Conservation (phyloP, 345 rosid genomes). For the Trapa bicornis region DNA sequence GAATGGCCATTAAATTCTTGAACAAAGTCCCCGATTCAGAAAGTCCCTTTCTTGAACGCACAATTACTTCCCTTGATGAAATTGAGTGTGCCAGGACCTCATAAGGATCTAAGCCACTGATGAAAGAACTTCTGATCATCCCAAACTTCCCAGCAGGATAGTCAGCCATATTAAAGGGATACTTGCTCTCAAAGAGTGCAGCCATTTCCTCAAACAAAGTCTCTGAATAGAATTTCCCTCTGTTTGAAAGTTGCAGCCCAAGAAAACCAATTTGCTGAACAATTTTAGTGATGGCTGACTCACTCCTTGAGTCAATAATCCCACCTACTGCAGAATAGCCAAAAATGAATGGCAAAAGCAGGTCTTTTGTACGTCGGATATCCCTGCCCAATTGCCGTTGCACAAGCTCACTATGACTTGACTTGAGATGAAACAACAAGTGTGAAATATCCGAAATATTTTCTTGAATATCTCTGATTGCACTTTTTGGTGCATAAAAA, state of each 20-base stretch:
- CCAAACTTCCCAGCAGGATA: constrained; percentile 72
- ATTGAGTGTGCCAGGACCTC: constrained; percentile 87
- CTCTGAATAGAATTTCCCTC: constrained; percentile 71
- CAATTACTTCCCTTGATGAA: constrained; percentile 70
- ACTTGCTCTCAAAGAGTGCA: constrained; percentile 39
- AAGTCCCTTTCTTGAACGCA: constrained; percentile 79
- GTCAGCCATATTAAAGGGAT: constrained; percentile 28
- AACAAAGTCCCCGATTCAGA: constrained; percentile 95
- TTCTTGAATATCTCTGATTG: constrained; percentile 23
- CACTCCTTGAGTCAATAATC: constrained; percentile 69
- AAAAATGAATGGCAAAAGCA: constrained; percentile 39
- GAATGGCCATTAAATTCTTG: constrained; percentile 92
- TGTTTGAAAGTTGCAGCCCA: constrained; percentile 79
- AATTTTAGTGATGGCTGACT: constrained; percentile 52
- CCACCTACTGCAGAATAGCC: constrained; percentile 52
- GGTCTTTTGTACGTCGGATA: constrained; percentile 37
- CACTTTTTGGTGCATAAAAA: constrained; percentile 40
- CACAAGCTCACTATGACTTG: constrained; percentile 46
- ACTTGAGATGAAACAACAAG: constrained; percentile 41
- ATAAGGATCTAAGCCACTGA: constrained; percentile 81
- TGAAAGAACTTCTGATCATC: constrained; percentile 55
- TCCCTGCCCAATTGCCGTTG: constrained; percentile 63
- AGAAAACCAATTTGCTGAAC: constrained; percentile 83
- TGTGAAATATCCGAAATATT: constrained; percentile 35
- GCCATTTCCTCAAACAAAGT: constrained; percentile 68